Conservation (phyloP, 495 filamentous ascomycete species). For the Platismatia glauca region DNA sequence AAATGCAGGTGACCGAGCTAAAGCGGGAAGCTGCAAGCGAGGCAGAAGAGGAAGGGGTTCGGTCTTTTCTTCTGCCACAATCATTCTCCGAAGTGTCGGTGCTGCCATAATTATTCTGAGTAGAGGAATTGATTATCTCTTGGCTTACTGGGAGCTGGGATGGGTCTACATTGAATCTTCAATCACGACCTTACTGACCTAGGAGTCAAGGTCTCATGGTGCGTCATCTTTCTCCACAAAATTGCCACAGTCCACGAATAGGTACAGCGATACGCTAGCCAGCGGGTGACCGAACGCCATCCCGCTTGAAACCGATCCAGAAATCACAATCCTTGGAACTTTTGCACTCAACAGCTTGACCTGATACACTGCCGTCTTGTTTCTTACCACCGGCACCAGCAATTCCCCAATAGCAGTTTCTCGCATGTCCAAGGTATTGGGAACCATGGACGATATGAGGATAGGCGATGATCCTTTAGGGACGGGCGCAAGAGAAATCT, state of each 20-base stretch:
- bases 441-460: too few relatives aligned
- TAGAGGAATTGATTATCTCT: not conserved
- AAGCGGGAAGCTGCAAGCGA: not conserved
- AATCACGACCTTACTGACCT: too few relatives aligned
- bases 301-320: not conserved
- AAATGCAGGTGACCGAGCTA: not conserved
- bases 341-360: not conserved
- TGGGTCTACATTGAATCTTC: too few relatives aligned
- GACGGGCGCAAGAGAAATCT: not conserved
- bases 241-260: slow-evolving; percentile 1
- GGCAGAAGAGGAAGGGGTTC: not conserved
- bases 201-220: not conserved
- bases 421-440: too few relatives aligned
- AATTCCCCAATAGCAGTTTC: too few relatives aligned
- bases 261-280: not conserved
- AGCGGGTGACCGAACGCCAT: slow-evolving; percentile 13
- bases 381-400: too few relatives aligned
- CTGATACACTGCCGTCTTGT: too few relatives aligned
- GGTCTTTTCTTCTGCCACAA: not conserved
- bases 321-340: not conserved
- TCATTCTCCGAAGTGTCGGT: not conserved
- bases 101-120: not conserved
- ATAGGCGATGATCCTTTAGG: too few relatives aligned
- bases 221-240: slow-evolving; percentile 1
- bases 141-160: too few relatives aligned